phyloP scores from a whole-genome alignment of 2,329 filamentous ascomycete species.

The Diaporthe australafricana region DNA sequence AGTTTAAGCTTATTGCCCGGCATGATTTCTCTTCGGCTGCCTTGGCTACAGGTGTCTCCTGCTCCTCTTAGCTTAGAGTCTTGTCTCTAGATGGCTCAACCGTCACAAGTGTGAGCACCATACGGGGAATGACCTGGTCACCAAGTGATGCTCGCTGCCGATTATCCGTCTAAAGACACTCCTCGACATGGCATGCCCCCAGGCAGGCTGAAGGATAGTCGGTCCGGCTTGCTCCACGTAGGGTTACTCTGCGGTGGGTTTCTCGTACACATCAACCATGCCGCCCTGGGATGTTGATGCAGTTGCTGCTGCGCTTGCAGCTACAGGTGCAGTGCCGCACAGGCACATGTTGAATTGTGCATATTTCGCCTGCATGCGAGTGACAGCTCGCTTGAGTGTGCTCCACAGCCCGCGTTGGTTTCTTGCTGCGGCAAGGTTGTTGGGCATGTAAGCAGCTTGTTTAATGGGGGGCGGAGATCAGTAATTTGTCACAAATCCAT shows the following conservation, averaged over 20 bases:
- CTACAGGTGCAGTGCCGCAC: constrained; percentile 18
- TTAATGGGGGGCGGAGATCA: too few relatives aligned
- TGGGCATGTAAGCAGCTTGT: not conserved
- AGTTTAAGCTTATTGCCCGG: not conserved
- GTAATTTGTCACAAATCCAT: not conserved
- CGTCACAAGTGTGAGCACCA: too few relatives aligned
- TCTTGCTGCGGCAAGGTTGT: not conserved
- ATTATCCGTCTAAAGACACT: not conserved
- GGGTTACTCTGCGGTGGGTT: too few relatives aligned
- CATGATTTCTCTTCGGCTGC: too few relatives aligned
- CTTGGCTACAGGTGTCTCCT: too few relatives aligned
- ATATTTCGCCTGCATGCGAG: not conserved
- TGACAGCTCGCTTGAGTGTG: constrained; percentile 17
- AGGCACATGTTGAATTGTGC: not conserved
- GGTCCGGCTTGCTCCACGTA: too few relatives aligned
- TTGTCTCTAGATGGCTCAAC: too few relatives aligned
- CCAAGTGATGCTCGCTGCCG: not conserved
- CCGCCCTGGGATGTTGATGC: too few relatives aligned
- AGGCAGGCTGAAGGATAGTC: not conserved
- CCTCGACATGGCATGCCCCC: not conserved
- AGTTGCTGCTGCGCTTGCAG: too few relatives aligned
- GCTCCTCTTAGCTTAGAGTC: too few relatives aligned
- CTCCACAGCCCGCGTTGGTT: too few relatives aligned
- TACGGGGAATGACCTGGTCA: not conserved
- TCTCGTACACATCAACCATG: too few relatives aligned